Conservation (phyloP, 495 filamentous ascomycete genomes). For the Lasiosphaeria hispida region DNA sequence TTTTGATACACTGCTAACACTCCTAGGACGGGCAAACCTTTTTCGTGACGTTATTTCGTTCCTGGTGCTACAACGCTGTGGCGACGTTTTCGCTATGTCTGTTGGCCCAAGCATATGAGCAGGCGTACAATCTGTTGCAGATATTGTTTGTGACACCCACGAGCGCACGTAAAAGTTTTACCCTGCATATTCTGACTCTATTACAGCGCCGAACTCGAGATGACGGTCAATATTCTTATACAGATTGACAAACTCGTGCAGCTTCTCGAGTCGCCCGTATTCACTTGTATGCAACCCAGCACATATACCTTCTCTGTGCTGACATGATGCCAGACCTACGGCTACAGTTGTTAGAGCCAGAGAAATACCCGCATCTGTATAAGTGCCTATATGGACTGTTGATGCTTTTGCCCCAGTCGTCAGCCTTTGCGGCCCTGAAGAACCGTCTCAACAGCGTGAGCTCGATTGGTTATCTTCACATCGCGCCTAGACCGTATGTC, state of each 20-base stretch:
- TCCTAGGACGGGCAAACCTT: constrained; percentile 85
- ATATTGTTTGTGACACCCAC: constrained; percentile 71
- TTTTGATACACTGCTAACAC: constrained; percentile 11
- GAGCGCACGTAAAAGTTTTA: background rate
- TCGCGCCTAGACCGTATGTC: constrained; percentile 76
- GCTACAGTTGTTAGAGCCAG: constrained; percentile 95
- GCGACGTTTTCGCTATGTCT: constrained; percentile 96
- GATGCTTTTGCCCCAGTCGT: constrained; percentile 97
- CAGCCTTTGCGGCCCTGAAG: constrained; percentile 93
- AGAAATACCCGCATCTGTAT: constrained; percentile 92
- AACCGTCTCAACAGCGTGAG: constrained; percentile 95
- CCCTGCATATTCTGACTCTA: constrained; percentile 11
- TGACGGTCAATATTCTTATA: constrained; percentile 98
- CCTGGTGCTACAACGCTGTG: constrained; percentile 99
- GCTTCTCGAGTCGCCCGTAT: constrained; percentile 94
- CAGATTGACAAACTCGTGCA: constrained; percentile 99
- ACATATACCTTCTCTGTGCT: background rate
- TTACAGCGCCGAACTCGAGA: constrained; percentile 89
- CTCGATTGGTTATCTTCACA: constrained; percentile 93
- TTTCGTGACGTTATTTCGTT: constrained; percentile 89
- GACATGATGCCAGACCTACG: constrained; percentile 65
- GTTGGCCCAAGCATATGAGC: constrained; percentile 96
- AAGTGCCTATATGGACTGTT: constrained; percentile 97
- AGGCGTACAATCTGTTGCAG: constrained; percentile 93
- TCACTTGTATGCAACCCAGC: constrained; percentile 66